Percentiles rank a stretch among this genome's conserved stretches.
Conservation (phyloP, 345 rosid species). For the Gossypium mustelinum region DNA sequence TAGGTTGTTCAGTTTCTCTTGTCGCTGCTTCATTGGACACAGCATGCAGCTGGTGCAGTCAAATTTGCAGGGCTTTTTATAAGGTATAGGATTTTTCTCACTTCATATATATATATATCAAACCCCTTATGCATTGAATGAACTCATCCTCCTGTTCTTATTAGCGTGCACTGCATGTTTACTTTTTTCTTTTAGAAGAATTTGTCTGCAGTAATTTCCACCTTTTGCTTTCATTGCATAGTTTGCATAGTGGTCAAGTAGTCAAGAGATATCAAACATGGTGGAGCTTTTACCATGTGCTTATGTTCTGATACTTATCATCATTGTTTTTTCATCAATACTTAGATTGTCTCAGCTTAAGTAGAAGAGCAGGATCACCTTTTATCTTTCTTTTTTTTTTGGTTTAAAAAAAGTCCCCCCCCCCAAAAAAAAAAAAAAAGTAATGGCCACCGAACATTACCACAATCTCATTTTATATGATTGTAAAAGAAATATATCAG, state of each 20-base stretch:
- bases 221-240: not conserved
- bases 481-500: not conserved
- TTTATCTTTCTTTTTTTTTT: not conserved
- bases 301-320: not conserved
- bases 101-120: not conserved
- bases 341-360: not conserved
- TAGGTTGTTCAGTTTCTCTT: conserved; percentile 31
- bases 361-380: not conserved
- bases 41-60: conserved; percentile 35
- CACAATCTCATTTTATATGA: not conserved
- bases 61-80: conserved; percentile 24
- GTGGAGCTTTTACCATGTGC: not conserved
- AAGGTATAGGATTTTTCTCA: conserved; percentile 23
- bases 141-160: not conserved
- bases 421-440: not conserved
- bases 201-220: too few species aligned
- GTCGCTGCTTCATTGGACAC: conserved; percentile 40
- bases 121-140: too few species aligned
- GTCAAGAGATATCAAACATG: not conserved
- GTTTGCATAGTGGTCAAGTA: not conserved
- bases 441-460: not conserved
- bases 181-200: too few species aligned
- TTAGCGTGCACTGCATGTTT: not conserved
- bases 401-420: not conserved
- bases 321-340: not conserved